Percentiles rank a stretch among this genome's conserved stretches.
Conservation (phyloP, 148 eudicot genomes). For the Hydrangea macrophylla region DNA sequence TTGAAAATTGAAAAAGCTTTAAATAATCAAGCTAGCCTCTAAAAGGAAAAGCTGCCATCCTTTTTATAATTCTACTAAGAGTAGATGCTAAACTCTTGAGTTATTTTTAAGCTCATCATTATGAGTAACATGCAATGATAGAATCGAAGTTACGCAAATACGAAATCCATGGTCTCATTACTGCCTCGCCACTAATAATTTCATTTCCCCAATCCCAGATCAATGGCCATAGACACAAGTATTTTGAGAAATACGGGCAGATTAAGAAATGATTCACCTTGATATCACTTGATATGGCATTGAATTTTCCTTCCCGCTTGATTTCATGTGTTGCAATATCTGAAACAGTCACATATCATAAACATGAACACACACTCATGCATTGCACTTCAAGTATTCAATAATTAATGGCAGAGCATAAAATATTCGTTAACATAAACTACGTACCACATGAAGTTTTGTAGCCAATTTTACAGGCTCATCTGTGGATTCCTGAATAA, state of each 20-base stretch:
- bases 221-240: no score
- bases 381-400: neutral
- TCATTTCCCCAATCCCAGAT: no score
- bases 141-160: neutral
- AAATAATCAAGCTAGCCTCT: neutral
- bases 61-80: neutral
- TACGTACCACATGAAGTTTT: conserved; percentile 81
- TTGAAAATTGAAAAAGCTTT: neutral
- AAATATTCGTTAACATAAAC: conserved; percentile 6
- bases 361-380: neutral
- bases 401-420: neutral
- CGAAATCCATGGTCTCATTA: neutral
- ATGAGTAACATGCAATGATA: no score
- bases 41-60: neutral
- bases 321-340: conserved; percentile 95
- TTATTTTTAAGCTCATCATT: no score
- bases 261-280: conserved; percentile 40
- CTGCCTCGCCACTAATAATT: no score
- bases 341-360: conserved; percentile 17
- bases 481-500: conserved; percentile 94
- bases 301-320: conserved; percentile 89
- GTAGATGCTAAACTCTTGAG: neutral
- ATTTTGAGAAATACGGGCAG: neutral
- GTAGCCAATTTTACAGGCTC: conserved; percentile 94
- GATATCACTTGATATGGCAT: conserved; percentile 98